These are phyloP conservation scores for Panicum virgatum DNA, from an alignment of 202 grass and related monocot species.

Conservation along the genomic window DNA sequence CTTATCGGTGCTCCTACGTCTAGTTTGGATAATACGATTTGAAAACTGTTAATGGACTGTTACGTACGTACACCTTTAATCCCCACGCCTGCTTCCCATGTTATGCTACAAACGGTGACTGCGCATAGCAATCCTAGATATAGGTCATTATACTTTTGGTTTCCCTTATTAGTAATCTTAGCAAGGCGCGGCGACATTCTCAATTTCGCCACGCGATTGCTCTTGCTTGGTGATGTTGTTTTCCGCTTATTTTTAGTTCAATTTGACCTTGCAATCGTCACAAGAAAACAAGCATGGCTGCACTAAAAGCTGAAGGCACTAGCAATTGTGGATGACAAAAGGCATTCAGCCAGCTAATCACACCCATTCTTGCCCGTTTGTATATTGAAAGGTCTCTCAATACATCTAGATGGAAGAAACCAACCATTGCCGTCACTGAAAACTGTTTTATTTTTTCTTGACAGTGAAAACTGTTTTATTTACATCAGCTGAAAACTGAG, in stretches of 20 bases:
- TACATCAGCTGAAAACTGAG: no score
- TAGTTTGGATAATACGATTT: no score
- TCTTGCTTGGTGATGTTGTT: constrained; percentile 46
- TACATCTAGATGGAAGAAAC: constrained; percentile 22
- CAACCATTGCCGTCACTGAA: neutral
- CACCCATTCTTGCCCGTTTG: constrained; percentile 35
- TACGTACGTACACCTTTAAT: constrained; percentile 29
- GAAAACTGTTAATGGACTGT: constrained; percentile 17
- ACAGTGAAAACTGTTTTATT: no score
- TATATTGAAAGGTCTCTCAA: constrained; percentile 36
- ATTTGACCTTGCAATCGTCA: constrained; percentile 37
- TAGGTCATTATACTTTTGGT: constrained; percentile 19
- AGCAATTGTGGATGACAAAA: constrained; percentile 48
- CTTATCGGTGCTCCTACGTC: no score
- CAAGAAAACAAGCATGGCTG: constrained; percentile 24
- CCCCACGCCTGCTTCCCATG: constrained; percentile 15
- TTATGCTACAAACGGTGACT: constrained; percentile 32
- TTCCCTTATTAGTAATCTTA: constrained; percentile 39
- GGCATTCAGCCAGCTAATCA: constrained; percentile 10
- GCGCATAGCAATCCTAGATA: constrained; percentile 22
- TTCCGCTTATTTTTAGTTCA: constrained; percentile 14
- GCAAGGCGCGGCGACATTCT: neutral
- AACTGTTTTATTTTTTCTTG: no score
- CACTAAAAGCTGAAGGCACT: constrained; percentile 43
- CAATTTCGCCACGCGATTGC: constrained; percentile 2